Conservation (phyloP, 495 filamentous ascomycete genomes). For the Monascus purpureus region DNA sequence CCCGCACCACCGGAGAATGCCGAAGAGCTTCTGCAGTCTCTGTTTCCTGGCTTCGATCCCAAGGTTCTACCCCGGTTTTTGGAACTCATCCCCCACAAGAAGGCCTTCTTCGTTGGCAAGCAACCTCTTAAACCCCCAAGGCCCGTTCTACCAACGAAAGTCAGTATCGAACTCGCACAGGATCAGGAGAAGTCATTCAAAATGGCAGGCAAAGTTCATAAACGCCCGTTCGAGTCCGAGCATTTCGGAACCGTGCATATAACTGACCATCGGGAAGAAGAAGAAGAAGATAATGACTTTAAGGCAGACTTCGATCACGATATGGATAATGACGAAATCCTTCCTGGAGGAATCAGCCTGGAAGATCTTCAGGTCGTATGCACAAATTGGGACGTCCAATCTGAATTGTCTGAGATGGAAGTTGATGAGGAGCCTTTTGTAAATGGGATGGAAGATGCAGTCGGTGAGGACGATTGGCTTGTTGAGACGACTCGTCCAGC, state of each 20-base stretch:
- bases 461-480: slow-evolving; percentile 40
- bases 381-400: slow-evolving; percentile 62
- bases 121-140: slow-evolving; percentile 62
- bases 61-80: slow-evolving; percentile 53
- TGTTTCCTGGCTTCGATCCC: slow-evolving; percentile 58
- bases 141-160: slow-evolving; percentile 68
- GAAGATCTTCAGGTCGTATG: slow-evolving; percentile 68
- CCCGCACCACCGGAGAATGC: slow-evolving; percentile 48
- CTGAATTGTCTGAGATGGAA: slow-evolving; percentile 23
- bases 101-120: slow-evolving; percentile 55
- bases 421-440: slow-evolving; percentile 11
- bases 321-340: slow-evolving; percentile 28
- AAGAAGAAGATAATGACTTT: slow-evolving; percentile 41
- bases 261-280: slow-evolving; percentile 36
- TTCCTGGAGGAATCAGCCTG: slow-evolving; percentile 50
- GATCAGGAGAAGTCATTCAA: slow-evolving; percentile 75
- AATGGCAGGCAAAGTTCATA: slow-evolving; percentile 41
- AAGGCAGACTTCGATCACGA: slow-evolving; percentile 49
- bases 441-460: slow-evolving; percentile 6
- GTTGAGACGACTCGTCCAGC: slow-evolving; percentile 29
- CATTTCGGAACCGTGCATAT: slow-evolving; percentile 42
- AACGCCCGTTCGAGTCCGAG: slow-evolving; percentile 43
- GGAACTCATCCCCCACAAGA: slow-evolving; percentile 59
- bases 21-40: slow-evolving; percentile 50
- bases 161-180: slow-evolving; percentile 64